phyloP scores from a whole-genome alignment of 352 stramenopile species.

The Aphanomyces invadans region DNA sequence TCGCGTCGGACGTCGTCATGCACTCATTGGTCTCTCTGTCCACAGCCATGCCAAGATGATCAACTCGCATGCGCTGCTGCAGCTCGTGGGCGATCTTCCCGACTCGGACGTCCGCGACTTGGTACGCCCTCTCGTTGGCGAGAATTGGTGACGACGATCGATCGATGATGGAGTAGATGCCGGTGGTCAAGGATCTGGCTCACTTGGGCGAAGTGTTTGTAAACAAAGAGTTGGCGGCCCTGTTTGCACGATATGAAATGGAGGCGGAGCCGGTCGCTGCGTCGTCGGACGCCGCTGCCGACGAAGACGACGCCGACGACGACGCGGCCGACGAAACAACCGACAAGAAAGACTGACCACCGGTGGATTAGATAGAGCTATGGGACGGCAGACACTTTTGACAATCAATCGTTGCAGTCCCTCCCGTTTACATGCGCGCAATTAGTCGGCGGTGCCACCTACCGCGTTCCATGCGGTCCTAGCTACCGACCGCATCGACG shows the following conservation, averaged over 20 bases:
- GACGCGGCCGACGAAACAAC: background rate
- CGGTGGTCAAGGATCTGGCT: slow-evolving; percentile 66
- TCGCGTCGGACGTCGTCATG: background rate
- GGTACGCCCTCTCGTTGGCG: slow-evolving; percentile 26
- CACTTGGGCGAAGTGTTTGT: slow-evolving; percentile 72
- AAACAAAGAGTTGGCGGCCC: slow-evolving; percentile 45
- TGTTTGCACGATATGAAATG: slow-evolving; percentile 26
- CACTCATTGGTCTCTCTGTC: no score
- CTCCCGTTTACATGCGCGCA: no score
- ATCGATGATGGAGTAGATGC: slow-evolving; percentile 34
- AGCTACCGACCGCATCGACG: no score
- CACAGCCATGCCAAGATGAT: slow-evolving; percentile 45
- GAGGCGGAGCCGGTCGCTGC: no score
- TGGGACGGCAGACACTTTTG: no score
- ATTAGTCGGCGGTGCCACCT: no score
- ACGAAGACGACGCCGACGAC: background rate
- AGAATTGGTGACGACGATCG: background rate
- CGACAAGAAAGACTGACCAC: no score
- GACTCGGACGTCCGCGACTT: slow-evolving; percentile 50
- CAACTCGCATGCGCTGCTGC: slow-evolving; percentile 70
- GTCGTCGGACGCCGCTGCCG: background rate
- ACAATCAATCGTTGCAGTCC: no score
- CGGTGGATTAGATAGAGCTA: no score
- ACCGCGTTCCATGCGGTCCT: no score
- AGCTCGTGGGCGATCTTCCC: slow-evolving; percentile 45